A percentile compares a stretch with the other conserved stretches of the same genome.
phyloP scores from a whole-genome alignment of 768 basidiomycete species.

The Suillus hirtellus region DNA sequence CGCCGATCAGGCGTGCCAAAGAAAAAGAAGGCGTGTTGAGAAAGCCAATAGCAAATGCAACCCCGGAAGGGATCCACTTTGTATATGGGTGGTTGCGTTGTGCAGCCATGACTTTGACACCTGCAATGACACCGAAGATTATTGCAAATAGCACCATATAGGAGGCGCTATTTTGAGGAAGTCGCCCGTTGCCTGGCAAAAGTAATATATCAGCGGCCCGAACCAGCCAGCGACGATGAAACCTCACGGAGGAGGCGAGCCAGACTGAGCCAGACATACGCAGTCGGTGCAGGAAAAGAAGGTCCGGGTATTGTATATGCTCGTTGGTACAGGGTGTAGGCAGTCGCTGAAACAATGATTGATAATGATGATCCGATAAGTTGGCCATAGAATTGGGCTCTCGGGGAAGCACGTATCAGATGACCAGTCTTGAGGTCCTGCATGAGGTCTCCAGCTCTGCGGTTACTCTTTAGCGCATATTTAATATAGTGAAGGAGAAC shows the following conservation, averaged over 20 bases:
- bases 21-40: conserved; percentile 95
- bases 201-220: conserved; percentile 11
- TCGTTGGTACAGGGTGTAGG: conserved; percentile 82
- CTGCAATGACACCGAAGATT: conserved; percentile 67
- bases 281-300: conserved; percentile 94
- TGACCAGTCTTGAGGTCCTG: conserved; percentile 98
- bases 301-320: conserved; percentile 91
- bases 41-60: conserved; percentile 95
- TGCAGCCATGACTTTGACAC: conserved; percentile 61
- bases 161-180: conserved; percentile 69
- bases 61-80: conserved; percentile 88
- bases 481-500: conserved; percentile 22
- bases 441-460: conserved; percentile 94
- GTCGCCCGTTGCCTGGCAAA: conserved; percentile 69
- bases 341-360: conserved; percentile 85
- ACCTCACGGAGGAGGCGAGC: conserved; percentile 73
- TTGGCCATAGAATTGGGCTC: conserved; percentile 93
- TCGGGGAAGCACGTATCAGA: conserved; percentile 85
- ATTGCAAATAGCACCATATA: conserved; percentile 84
- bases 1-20: conserved; percentile 87
- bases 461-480: conserved; percentile 9
- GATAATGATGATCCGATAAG: conserved; percentile 87
- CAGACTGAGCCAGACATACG: conserved; percentile 88
- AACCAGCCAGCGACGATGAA: not conserved
- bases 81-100: conserved; percentile 51